phyloP scores from a whole-genome alignment of 495 filamentous ascomycete genomes.

The Penicillium pulvis region DNA sequence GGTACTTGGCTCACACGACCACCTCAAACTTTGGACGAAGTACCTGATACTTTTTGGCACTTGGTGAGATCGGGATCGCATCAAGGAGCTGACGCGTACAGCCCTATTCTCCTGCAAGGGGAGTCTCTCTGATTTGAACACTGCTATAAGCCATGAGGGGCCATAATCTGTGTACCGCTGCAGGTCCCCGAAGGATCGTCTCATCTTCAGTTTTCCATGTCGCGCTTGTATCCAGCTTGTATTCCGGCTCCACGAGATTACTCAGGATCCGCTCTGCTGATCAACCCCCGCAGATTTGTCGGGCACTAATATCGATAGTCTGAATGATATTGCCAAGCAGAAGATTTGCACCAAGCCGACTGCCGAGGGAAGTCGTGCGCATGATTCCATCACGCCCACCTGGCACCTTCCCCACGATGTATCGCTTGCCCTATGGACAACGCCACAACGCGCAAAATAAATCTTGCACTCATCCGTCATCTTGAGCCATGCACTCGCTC shows the following conservation, averaged over 20 bases:
- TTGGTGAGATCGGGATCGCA: not conserved
- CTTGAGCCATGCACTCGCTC: not conserved
- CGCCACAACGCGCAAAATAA: not conserved
- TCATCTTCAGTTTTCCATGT: not conserved
- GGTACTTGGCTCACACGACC: slow-evolving; percentile 10
- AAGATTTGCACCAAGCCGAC: slow-evolving; percentile 4
- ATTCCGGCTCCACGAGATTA: not conserved
- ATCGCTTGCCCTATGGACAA: slow-evolving; percentile 9
- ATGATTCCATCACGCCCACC: slow-evolving; percentile 27
- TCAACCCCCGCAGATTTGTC: slow-evolving; percentile 27
- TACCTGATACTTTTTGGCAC: slow-evolving; percentile 1
- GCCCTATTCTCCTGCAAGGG: slow-evolving; percentile 25
- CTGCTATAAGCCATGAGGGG: slow-evolving; percentile 10
- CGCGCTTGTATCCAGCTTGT: not conserved
- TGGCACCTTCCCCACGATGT: slow-evolving; percentile 12
- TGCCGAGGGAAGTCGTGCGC: slow-evolving; percentile 13
- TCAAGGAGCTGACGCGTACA: slow-evolving; percentile 12
- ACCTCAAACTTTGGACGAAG: not conserved
- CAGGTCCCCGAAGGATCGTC: slow-evolving; percentile 17
- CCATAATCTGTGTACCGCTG: slow-evolving; percentile 13
- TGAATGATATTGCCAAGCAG: slow-evolving; percentile 11
- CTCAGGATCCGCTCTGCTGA: slow-evolving; percentile 16
- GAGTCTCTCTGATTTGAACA: slow-evolving; percentile 25
- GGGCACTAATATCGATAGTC: slow-evolving; percentile 10
- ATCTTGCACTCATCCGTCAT: not conserved